A percentile compares a stretch with the other conserved stretches of the same genome.
phyloP scores from a whole-genome alignment of 345 rosid genomes.

The Combretum micranthum region DNA sequence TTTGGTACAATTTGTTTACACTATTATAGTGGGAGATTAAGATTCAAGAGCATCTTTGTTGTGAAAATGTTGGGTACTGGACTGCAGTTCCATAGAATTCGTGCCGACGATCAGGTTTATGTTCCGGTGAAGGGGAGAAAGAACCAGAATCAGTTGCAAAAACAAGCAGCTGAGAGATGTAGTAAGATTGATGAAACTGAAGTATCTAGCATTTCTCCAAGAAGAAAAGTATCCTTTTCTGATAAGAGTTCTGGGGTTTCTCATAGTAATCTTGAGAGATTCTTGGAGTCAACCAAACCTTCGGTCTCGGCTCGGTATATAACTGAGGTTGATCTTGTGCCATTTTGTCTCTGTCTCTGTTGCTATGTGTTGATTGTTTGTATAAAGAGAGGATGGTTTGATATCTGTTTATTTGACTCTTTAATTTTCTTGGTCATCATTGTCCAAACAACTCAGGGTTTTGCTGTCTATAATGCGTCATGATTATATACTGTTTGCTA shows the following conservation, averaged over 20 bases:
- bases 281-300: constrained; percentile 32
- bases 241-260: constrained; percentile 12
- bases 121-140: constrained; percentile 30
- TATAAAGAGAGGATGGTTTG: no score
- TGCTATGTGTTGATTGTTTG: no score
- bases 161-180: constrained; percentile 5
- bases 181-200: constrained; percentile 13
- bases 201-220: not conserved
- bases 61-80: constrained; percentile 29
- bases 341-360: not conserved
- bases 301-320: constrained; percentile 28
- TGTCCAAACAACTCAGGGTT: no score
- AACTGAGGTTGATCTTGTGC: constrained; percentile 22
- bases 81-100: constrained; percentile 20
- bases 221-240: constrained; percentile 6
- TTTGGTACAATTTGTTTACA: no score
- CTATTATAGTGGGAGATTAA: no score
- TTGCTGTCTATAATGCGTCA: no score
- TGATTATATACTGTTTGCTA: no score
- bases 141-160: constrained; percentile 25
- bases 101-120: constrained; percentile 32
- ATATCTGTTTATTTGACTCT: no score
- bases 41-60: no score
- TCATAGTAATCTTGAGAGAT: constrained; percentile 31
- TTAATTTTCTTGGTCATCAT: no score